phyloP scores from a whole-genome alignment of 345 rosid species.

The Moricandia moricandioides region DNA sequence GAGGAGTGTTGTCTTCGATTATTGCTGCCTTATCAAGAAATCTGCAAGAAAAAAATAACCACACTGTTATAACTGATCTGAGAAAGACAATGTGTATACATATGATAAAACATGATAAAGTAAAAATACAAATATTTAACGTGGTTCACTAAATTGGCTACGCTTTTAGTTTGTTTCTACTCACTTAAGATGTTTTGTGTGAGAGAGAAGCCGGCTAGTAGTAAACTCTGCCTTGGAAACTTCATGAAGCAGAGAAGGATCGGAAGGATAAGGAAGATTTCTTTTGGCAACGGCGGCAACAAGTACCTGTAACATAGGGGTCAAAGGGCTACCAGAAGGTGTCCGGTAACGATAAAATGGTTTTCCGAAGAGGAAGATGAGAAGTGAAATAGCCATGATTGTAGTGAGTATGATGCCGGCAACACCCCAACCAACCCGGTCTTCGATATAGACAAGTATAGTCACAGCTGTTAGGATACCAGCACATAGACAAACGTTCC shows the following conservation, averaged over 20 bases:
- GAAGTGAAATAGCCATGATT: conserved; percentile 61
- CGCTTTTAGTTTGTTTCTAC: conserved; percentile 15
- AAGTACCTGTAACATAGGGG: conserved; percentile 76
- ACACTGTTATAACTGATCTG: not conserved
- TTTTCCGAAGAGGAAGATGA: conserved; percentile 62
- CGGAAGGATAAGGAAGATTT: conserved; percentile 53
- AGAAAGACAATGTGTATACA: not conserved
- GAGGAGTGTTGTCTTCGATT: conserved; percentile 33
- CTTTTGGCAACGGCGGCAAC: conserved; percentile 77
- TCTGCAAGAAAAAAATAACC: conserved; percentile 36
- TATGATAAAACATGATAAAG: not conserved
- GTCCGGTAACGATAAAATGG: conserved; percentile 64
- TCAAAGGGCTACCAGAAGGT: conserved; percentile 78
- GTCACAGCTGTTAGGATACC: conserved; percentile 84
- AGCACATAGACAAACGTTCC: conserved; percentile 69
- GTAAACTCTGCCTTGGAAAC: conserved; percentile 35
- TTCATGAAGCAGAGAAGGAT: conserved; percentile 55
- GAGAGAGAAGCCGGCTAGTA: conserved; percentile 55
- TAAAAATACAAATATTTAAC: not conserved
- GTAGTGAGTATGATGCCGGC: conserved; percentile 56
- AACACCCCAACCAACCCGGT: conserved; percentile 75
- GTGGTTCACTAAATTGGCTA: not conserved
- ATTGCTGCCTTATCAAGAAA: conserved; percentile 92
- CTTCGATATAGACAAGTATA: conserved; percentile 67
- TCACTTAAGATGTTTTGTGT: conserved; percentile 69